Evolutionary conservation across 345 rosid species (phyloP).

Genomic region (Mallotus nudiflorus): DNA sequence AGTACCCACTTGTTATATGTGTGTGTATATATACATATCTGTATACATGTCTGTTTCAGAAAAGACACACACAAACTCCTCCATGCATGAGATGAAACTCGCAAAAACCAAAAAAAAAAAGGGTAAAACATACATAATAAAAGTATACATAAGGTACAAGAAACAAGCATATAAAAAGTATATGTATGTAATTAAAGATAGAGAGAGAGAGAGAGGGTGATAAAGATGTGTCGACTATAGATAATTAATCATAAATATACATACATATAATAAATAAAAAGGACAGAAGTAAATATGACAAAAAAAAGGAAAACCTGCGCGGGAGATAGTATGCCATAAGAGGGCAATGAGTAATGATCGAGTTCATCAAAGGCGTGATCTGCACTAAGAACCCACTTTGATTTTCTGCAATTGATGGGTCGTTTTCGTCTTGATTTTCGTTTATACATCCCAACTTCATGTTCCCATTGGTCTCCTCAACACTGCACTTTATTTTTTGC

Average conservation of each 20-base stretch:
- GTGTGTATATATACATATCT: background rate
- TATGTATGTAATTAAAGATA: too few relatives aligned
- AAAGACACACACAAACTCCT: conserved; percentile 20
- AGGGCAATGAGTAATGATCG: background rate
- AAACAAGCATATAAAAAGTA: too few relatives aligned
- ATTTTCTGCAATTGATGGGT: conserved; percentile 46
- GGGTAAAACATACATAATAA: background rate
- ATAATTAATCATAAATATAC: too few relatives aligned
- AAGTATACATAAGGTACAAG: background rate
- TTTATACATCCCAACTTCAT: conserved; percentile 1
- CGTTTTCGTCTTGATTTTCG: conserved; percentile 57
- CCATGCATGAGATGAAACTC: conserved; percentile 20
- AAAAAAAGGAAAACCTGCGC: background rate
- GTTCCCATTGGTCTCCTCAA: background rate
- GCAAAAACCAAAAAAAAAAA: background rate
- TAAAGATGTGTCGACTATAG: conserved; percentile 28
- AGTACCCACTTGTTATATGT: too few relatives aligned
- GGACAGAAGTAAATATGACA: conserved; percentile 14
- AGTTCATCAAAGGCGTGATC: conserved; percentile 30
- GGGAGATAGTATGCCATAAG: conserved; percentile 1
- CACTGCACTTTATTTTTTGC: too few relatives aligned
- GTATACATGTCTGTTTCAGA: conserved; percentile 37
- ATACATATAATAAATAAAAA: background rate
- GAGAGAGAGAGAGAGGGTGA: conserved; percentile 20
- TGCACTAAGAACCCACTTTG: conserved; percentile 30